Conservation (phyloP, 306 rosid species). For the Vigna trinervia region DNA sequence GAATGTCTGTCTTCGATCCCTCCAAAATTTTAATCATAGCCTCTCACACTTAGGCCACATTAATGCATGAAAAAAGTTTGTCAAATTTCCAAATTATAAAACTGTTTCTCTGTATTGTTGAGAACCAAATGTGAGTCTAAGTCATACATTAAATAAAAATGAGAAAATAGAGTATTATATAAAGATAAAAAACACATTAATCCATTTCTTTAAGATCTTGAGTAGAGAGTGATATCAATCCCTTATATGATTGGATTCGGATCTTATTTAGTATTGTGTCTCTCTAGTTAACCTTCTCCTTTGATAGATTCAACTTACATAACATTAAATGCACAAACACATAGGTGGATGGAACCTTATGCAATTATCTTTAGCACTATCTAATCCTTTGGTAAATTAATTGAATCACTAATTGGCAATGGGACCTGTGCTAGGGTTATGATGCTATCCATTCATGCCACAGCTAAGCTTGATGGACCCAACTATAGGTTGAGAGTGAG, state of each 20-base stretch:
- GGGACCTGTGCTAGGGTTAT: background rate
- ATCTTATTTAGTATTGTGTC: no score
- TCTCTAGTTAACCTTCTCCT: no score
- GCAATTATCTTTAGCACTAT: background rate
- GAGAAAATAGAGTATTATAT: no score
- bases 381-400: slow-evolving; percentile 10
- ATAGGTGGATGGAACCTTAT: background rate
- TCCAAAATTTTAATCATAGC: slow-evolving; percentile 51
- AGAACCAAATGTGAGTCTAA: no score
- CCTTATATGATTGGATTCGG: no score
- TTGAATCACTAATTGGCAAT: slow-evolving; percentile 10
- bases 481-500: slow-evolving; percentile 36
- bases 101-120: background rate
- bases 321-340: background rate
- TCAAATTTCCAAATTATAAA: slow-evolving; percentile 5
- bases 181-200: no score
- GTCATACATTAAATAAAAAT: no score
- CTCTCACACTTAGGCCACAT: slow-evolving; percentile 19
- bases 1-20: slow-evolving; percentile 75
- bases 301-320: no score
- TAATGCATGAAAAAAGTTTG: slow-evolving; percentile 43
- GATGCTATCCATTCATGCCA: slow-evolving; percentile 48
- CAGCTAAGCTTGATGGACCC: slow-evolving; percentile 55
- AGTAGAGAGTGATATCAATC: no score
- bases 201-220: no score